Percentiles rank a stretch among this genome's conserved stretches.
Conservation (phyloP, 345 rosid species). For the Brassica cretica region DNA sequence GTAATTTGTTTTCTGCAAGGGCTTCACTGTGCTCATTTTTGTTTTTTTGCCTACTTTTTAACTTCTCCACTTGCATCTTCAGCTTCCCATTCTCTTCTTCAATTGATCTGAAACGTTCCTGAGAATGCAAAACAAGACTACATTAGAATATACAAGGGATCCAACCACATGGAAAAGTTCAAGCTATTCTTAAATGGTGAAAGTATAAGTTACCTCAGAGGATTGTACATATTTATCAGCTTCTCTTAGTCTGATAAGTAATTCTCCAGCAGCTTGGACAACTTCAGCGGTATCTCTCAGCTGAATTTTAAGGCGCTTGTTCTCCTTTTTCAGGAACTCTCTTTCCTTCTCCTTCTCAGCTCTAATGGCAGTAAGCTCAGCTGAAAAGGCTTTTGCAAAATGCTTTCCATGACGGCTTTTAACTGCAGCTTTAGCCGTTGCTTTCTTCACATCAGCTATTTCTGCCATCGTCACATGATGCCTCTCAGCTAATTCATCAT, state of each 20-base stretch:
- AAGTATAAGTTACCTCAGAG: constrained; percentile 57
- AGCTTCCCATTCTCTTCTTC: constrained; percentile 74
- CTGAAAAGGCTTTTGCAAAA: constrained; percentile 64
- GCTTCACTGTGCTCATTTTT: constrained; percentile 89
- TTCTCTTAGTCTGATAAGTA: constrained; percentile 82
- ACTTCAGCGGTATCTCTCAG: constrained; percentile 93
- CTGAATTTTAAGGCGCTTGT: constrained; percentile 71
- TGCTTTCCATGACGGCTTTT: constrained; percentile 66
- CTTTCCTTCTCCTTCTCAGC: constrained; percentile 86
- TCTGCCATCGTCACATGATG: constrained; percentile 79
- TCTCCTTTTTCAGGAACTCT: constrained; percentile 71
- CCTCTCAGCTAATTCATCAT: constrained; percentile 65
- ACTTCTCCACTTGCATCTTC: constrained; percentile 80
- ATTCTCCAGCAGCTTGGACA: constrained; percentile 96
- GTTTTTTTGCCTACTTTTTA: constrained; percentile 78
- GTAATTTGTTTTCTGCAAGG: constrained; percentile 82
- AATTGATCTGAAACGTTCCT: constrained; percentile 57
- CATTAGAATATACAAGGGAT: background rate
- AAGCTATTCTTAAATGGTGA: background rate
- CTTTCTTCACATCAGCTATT: constrained; percentile 75
- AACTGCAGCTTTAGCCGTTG: constrained; percentile 80
- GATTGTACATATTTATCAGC: constrained; percentile 76
- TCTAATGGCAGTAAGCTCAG: constrained; percentile 40
- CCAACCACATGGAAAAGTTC: background rate
- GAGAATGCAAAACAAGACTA: constrained; percentile 11